Evolutionary conservation across 805 yeast genomes (phyloP).

Genomic region (Metschnikowia cerradonensis): DNA sequence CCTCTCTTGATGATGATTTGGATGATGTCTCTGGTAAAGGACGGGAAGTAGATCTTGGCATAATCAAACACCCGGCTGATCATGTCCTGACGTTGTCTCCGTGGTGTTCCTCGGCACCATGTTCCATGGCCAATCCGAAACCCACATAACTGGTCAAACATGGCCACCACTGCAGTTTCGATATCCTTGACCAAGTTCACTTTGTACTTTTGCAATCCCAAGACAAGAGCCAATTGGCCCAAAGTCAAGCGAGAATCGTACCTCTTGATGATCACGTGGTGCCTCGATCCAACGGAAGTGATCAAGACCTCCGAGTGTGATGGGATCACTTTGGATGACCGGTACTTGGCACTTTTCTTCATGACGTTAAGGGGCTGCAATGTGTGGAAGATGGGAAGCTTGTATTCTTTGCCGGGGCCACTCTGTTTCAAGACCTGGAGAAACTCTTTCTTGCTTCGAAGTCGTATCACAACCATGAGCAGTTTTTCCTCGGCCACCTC

Average conservation of each 20-base stretch:
- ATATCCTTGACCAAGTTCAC: constrained; percentile 53
- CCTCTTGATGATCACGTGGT: constrained; percentile 7
- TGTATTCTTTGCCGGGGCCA: constrained; percentile 12
- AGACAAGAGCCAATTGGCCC: constrained; percentile 10
- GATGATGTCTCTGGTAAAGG: constrained; percentile 49
- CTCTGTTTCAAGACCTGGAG: constrained; percentile 8
- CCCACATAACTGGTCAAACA: constrained; percentile 55
- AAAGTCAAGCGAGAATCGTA: constrained; percentile 14
- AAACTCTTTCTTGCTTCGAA: neutral
- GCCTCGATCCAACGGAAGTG: neutral
- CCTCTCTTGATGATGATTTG: constrained; percentile 79
- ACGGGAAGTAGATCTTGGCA: constrained; percentile 45
- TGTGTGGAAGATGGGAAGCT: constrained; percentile 9
- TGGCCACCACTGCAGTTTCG: constrained; percentile 49
- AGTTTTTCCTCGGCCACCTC: neutral
- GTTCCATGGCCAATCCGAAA: constrained; percentile 75
- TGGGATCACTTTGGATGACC: neutral
- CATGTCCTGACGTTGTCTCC: constrained; percentile 45
- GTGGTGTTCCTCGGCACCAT: constrained; percentile 78
- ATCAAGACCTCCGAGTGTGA: neutral
- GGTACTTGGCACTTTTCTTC: constrained; percentile 6
- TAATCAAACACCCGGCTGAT: constrained; percentile 46
- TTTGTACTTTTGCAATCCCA: constrained; percentile 24
- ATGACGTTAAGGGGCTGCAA: constrained; percentile 5
- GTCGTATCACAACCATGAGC: constrained; percentile 7